Evolutionary conservation across 345 rosid species (phyloP).

Genomic region (rapeseed (Brassica napus)): DNA sequence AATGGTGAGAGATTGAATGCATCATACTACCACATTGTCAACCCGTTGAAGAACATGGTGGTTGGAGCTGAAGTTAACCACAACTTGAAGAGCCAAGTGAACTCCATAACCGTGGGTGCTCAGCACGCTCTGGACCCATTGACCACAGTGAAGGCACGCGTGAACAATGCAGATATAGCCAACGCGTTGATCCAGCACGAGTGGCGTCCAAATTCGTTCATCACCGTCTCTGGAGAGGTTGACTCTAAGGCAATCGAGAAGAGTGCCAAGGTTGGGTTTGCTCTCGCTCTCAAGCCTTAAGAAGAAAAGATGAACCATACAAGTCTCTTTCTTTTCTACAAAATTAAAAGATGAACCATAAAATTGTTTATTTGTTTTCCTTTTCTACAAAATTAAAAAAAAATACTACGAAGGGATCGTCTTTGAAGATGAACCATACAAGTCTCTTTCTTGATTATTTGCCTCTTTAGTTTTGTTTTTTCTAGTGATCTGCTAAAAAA

Average conservation of each 20-base stretch:
- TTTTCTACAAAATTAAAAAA: neutral
- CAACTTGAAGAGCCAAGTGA: slow-evolving; percentile 77
- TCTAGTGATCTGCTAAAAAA: neutral
- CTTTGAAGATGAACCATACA: slow-evolving; percentile 17
- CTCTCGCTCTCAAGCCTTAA: slow-evolving; percentile 83
- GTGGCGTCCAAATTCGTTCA: slow-evolving; percentile 87
- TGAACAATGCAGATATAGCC: slow-evolving; percentile 79
- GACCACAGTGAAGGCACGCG: slow-evolving; percentile 84
- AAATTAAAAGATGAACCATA: too few species aligned
- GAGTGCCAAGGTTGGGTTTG: slow-evolving; percentile 89
- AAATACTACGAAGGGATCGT: slow-evolving; percentile 13
- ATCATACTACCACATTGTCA: slow-evolving; percentile 85
- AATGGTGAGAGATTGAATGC: slow-evolving; percentile 73
- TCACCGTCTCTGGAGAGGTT: slow-evolving; percentile 90
- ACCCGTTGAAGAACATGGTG: slow-evolving; percentile 77
- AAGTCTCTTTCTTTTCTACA: slow-evolving; percentile 28
- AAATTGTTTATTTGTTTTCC: too few species aligned
- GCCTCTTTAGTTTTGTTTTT: neutral
- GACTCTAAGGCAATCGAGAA: slow-evolving; percentile 89
- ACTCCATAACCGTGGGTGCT: slow-evolving; percentile 76
- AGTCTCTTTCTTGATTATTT: neutral
- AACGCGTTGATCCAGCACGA: slow-evolving; percentile 94
- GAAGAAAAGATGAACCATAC: too few species aligned
- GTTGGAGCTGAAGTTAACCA: slow-evolving; percentile 96
- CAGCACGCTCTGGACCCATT: slow-evolving; percentile 90